Evolutionary conservation across 2,329 filamentous ascomycete genomes (phyloP).

Genomic region (Aspergillus ochraceus): DNA sequence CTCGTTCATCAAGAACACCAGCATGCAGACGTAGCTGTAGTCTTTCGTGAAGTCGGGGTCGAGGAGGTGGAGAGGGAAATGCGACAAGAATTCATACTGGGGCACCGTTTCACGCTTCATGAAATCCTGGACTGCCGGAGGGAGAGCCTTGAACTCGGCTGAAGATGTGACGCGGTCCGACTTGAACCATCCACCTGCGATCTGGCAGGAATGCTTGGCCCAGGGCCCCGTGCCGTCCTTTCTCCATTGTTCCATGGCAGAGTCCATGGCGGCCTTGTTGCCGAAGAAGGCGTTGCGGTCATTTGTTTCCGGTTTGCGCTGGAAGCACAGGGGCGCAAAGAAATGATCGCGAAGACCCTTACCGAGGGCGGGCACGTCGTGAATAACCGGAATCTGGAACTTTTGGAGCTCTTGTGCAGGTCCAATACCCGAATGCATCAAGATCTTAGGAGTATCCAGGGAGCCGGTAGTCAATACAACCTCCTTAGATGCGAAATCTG

Average conservation of each 20-base stretch:
- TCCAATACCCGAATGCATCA: slow-evolving; percentile 53
- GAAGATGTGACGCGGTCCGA: slow-evolving; percentile 41
- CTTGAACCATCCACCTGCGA: slow-evolving; percentile 44
- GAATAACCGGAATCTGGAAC: slow-evolving; percentile 44
- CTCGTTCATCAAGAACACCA: slow-evolving; percentile 55
- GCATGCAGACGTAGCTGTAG: slow-evolving; percentile 46
- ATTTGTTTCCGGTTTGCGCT: slow-evolving; percentile 43
- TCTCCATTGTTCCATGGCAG: slow-evolving; percentile 51
- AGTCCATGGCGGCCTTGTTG: slow-evolving; percentile 42
- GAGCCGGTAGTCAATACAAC: slow-evolving; percentile 43
- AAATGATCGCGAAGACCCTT: slow-evolving; percentile 49
- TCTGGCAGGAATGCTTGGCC: slow-evolving; percentile 29
- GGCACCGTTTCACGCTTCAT: slow-evolving; percentile 55
- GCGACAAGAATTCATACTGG: slow-evolving; percentile 56
- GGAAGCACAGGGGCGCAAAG: slow-evolving; percentile 34
- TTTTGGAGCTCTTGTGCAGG: slow-evolving; percentile 42
- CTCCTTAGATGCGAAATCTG: slow-evolving; percentile 38
- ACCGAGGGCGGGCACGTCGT: slow-evolving; percentile 44
- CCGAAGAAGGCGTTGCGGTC: slow-evolving; percentile 50
- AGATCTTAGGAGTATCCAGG: slow-evolving; percentile 42
- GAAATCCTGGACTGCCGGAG: slow-evolving; percentile 44
- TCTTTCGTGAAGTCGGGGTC: slow-evolving; percentile 39
- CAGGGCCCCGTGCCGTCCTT: slow-evolving; percentile 42
- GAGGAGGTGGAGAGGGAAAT: slow-evolving; percentile 46
- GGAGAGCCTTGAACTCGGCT: slow-evolving; percentile 54